These are phyloP conservation scores for Nepenthes gracilis DNA, from an alignment of 148 eudicot genomes.

Conservation along the genomic window DNA sequence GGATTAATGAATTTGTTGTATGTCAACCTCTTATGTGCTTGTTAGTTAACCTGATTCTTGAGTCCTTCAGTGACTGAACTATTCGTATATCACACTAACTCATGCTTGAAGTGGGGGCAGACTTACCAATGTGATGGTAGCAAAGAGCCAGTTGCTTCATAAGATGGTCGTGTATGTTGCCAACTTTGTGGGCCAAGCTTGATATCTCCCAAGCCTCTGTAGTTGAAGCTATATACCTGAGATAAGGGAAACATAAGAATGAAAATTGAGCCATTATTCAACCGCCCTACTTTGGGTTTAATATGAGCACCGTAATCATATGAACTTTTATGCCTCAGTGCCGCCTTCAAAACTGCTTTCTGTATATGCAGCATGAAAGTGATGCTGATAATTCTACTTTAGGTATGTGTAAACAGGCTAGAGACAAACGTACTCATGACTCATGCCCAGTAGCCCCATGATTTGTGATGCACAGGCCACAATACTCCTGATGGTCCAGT, in stretches of 20 bases:
- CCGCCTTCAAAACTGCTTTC: too few relatives aligned
- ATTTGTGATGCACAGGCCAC: slow-evolving; percentile 61
- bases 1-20: too few relatives aligned
- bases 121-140: slow-evolving; percentile 45
- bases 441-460: slow-evolving; percentile 46
- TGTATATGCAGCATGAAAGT: too few relatives aligned
- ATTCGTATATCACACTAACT: not conserved
- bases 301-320: too few relatives aligned
- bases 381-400: not conserved
- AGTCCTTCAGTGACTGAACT: not conserved
- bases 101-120: not conserved
- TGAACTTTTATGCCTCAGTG: too few relatives aligned
- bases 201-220: slow-evolving; percentile 76
- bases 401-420: not conserved
- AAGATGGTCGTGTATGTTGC: slow-evolving; percentile 51
- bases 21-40: not conserved
- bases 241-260: not conserved
- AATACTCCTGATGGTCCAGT: slow-evolving; percentile 59
- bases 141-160: slow-evolving; percentile 38
- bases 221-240: slow-evolving; percentile 49
- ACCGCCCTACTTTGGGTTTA: too few relatives aligned
- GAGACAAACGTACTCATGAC: slow-evolving; percentile 49
- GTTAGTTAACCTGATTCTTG: not conserved
- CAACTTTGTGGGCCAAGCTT: slow-evolving; percentile 61
- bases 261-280: not conserved